Evolutionary conservation across 2,329 filamentous ascomycete species (phyloP).

Genomic region (Ciborinia camelliae): DNA sequence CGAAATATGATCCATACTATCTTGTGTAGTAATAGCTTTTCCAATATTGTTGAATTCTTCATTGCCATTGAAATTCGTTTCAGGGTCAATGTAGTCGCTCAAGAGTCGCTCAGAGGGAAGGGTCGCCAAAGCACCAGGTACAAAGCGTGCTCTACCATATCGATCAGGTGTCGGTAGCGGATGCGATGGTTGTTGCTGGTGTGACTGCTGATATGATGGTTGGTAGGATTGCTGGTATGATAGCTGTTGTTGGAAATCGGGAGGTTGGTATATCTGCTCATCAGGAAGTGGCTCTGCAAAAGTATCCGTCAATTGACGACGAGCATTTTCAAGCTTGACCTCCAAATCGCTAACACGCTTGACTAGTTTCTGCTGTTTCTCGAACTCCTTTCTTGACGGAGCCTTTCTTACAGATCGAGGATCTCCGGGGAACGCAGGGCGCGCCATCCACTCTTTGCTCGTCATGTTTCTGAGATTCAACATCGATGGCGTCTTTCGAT

Average conservation of each 20-base stretch:
- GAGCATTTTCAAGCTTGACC: conserved; percentile 52
- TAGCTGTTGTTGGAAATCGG: background rate
- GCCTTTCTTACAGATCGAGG: conserved; percentile 39
- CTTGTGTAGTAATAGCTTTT: conserved; percentile 16
- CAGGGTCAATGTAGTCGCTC: conserved; percentile 35
- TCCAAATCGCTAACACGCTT: conserved; percentile 61
- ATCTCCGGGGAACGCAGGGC: conserved; percentile 1
- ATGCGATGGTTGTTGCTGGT: conserved; percentile 18
- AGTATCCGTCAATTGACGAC: conserved; percentile 51
- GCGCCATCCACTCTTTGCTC: conserved; percentile 16
- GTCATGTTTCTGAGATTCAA: conserved; percentile 27
- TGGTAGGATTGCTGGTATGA: background rate
- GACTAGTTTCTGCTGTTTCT: conserved; percentile 53
- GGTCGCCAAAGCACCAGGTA: conserved; percentile 43
- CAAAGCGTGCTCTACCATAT: conserved; percentile 39
- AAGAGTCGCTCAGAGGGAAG: conserved; percentile 46
- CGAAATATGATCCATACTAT: conserved; percentile 14
- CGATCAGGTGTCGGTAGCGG: conserved; percentile 25
- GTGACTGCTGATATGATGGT: conserved; percentile 5
- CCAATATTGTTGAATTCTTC: conserved; percentile 15
- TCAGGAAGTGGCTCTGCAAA: conserved; percentile 40
- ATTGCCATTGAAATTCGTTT: conserved; percentile 19
- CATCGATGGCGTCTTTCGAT: conserved; percentile 31
- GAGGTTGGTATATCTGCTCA: conserved; percentile 24
- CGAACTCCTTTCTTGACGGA: conserved; percentile 54